Evolutionary conservation across 257 asterid genomes (phyloP).

Genomic region (Coffea eugenioides): DNA sequence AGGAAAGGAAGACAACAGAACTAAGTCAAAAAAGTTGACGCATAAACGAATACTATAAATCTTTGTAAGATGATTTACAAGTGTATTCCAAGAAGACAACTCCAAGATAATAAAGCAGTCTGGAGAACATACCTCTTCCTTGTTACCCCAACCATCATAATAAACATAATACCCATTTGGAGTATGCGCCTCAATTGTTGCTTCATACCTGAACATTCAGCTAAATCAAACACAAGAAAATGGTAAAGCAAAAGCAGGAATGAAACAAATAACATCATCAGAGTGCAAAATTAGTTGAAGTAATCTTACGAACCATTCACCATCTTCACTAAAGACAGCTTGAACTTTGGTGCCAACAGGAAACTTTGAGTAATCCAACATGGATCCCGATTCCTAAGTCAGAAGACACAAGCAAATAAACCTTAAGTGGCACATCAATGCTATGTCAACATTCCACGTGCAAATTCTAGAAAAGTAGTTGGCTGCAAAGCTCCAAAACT

Average conservation of each 20-base stretch:
- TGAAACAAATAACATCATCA: neutral
- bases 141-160: slow-evolving; percentile 92
- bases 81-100: neutral
- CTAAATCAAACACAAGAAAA: slow-evolving; percentile 51
- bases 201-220: slow-evolving; percentile 86
- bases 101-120: neutral
- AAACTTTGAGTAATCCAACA: slow-evolving; percentile 39
- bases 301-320: slow-evolving; percentile 68
- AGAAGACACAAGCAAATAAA: neutral
- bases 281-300: neutral
- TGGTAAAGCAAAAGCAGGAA: slow-evolving; percentile 34
- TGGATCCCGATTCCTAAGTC: slow-evolving; percentile 44
- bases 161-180: slow-evolving; percentile 74
- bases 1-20: neutral
- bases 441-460: neutral
- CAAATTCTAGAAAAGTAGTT: neutral
- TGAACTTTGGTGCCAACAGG: slow-evolving; percentile 91
- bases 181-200: slow-evolving; percentile 72
- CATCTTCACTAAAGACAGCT: slow-evolving; percentile 98
- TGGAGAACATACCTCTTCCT: slow-evolving; percentile 70
- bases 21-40: neutral
- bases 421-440: neutral
- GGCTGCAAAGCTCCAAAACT: neutral
- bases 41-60: neutral
- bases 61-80: neutral